Percentiles rank a stretch among this genome's conserved stretches.
Conservation (phyloP, 257 asterid genomes). For the Oldenlandia corymbosa region DNA sequence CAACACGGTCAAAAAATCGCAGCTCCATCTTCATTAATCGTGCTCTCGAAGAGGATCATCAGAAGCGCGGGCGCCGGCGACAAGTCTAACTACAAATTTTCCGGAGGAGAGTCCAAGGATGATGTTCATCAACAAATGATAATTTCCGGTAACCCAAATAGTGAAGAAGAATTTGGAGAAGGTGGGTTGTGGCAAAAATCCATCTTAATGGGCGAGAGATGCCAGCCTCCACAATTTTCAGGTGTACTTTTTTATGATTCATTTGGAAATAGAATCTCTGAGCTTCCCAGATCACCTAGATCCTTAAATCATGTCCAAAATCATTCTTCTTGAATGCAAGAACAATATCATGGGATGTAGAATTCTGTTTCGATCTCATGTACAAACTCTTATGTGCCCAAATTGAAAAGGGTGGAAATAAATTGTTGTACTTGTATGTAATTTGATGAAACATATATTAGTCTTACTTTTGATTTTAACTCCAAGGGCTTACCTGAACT, state of each 20-base stretch:
- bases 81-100: slow-evolving; percentile 20
- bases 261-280: slow-evolving; percentile 58
- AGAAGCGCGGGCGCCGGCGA: slow-evolving; percentile 21
- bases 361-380: neutral
- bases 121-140: neutral
- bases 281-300: slow-evolving; percentile 82
- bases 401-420: no score
- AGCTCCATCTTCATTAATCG: slow-evolving; percentile 19
- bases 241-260: slow-evolving; percentile 68
- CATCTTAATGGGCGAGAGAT: slow-evolving; percentile 75
- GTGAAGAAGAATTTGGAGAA: slow-evolving; percentile 28
- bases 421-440: no score
- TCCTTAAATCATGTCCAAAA: slow-evolving; percentile 26
- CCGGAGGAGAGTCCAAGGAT: slow-evolving; percentile 12
- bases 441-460: no score
- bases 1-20: slow-evolving; percentile 18
- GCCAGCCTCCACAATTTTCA: slow-evolving; percentile 78
- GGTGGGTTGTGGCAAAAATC: slow-evolving; percentile 79
- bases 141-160: neutral
- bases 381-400: no score
- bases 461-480: no score
- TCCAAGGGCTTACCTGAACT: no score
- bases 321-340: slow-evolving; percentile 14
- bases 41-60: slow-evolving; percentile 29
- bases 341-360: neutral